phyloP scores from a whole-genome alignment of 805 yeast species.

The Grigorovia humatica region DNA sequence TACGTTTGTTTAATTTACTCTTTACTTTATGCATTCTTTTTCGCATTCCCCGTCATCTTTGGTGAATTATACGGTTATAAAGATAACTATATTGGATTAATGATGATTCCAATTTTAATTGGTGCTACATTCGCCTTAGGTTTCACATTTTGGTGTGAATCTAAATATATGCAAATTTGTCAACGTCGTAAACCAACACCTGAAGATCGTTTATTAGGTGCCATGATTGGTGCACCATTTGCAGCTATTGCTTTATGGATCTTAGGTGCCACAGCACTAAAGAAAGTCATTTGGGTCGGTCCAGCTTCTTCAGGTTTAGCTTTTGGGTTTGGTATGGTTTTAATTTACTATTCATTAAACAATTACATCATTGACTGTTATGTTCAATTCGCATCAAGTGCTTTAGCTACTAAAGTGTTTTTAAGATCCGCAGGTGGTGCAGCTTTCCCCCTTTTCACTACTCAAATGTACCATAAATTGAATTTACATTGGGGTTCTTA shows the following conservation, averaged over 20 bases:
- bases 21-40: slow-evolving; percentile 85
- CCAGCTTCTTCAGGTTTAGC: slow-evolving; percentile 73
- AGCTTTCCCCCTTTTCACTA: slow-evolving; percentile 73
- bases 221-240: slow-evolving; percentile 74
- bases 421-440: slow-evolving; percentile 79
- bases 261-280: slow-evolving; percentile 67
- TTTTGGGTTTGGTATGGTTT: slow-evolving; percentile 68
- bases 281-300: slow-evolving; percentile 67
- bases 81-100: slow-evolving; percentile 72
- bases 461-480: slow-evolving; percentile 65
- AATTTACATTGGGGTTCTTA: slow-evolving; percentile 78
- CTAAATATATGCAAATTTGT: slow-evolving; percentile 41
- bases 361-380: slow-evolving; percentile 88
- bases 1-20: slow-evolving; percentile 86
- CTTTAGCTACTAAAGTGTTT: slow-evolving; percentile 73
- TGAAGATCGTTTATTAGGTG: slow-evolving; percentile 72
- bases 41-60: slow-evolving; percentile 89
- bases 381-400: slow-evolving; percentile 70
- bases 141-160: slow-evolving; percentile 70
- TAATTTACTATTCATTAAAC: slow-evolving; percentile 65
- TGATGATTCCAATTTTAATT: slow-evolving; percentile 82
- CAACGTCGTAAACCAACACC: slow-evolving; percentile 55
- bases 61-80: slow-evolving; percentile 63
- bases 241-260: slow-evolving; percentile 74
- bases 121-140: slow-evolving; percentile 69